These are phyloP conservation scores for Euphorbia peplus DNA, from an alignment of 345 rosid genomes.

Conservation along the genomic window DNA sequence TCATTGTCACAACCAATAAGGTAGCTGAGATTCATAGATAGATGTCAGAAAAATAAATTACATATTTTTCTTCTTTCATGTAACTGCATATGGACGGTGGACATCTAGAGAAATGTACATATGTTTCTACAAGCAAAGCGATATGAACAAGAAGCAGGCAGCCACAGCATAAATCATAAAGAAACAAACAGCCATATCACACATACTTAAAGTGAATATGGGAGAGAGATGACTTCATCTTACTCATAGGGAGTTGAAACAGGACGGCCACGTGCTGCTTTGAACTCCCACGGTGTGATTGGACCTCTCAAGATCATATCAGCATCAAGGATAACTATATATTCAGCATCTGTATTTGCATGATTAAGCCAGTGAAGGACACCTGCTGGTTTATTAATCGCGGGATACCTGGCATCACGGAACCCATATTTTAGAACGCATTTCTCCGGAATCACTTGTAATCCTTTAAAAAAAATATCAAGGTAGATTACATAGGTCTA, in stretches of 20 bases:
- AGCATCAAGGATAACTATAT: conserved; percentile 91
- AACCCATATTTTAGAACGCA: conserved; percentile 1
- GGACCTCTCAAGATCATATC: conserved; percentile 97
- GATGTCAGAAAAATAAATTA: neutral
- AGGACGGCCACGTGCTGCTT: conserved; percentile 87
- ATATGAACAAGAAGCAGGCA: conserved; percentile 5
- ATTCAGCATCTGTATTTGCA: conserved; percentile 79
- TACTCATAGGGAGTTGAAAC: conserved; percentile 99
- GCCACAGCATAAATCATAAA: neutral
- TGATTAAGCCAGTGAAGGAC: conserved; percentile 99
- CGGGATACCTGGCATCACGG: conserved; percentile 80
- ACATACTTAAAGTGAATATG: neutral
- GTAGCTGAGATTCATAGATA: conserved; percentile 50
- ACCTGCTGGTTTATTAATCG: conserved; percentile 96
- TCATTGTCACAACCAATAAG: conserved; percentile 94
- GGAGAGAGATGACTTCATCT: conserved; percentile 16
- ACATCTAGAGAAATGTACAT: neutral
- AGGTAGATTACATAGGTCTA: neutral
- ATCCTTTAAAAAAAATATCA: neutral
- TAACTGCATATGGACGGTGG: conserved; percentile 1
- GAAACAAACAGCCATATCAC: neutral
- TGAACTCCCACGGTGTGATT: conserved; percentile 96
- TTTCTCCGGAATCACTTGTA: neutral
- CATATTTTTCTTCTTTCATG: neutral
- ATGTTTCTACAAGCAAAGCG: neutral